Conservation (phyloP, 192 early-diverging fungal genomes). For the Coemansia sp. region DNA sequence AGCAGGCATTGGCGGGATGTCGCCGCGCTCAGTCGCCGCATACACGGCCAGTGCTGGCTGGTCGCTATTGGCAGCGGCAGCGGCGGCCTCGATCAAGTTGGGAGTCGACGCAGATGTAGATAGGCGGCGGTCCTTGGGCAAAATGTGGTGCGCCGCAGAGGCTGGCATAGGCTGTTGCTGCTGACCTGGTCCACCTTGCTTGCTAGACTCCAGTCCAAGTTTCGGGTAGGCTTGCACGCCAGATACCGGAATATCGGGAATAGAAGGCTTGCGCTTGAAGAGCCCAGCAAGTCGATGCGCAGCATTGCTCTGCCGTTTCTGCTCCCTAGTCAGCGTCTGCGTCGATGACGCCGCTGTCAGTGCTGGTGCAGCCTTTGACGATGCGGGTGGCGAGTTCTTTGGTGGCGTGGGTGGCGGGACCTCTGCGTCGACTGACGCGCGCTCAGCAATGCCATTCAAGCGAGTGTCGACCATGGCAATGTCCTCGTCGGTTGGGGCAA, state of each 20-base stretch:
- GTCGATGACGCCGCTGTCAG: not conserved
- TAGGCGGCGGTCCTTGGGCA: slow-evolving; percentile 45
- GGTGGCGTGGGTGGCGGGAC: slow-evolving; percentile 37
- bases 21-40: slow-evolving; percentile 51
- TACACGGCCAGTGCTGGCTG: slow-evolving; percentile 48
- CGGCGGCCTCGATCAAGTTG: slow-evolving; percentile 48
- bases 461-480: slow-evolving; percentile 7
- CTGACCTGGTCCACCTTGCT: not conserved
- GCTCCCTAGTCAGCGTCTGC: slow-evolving; percentile 41
- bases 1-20: slow-evolving; percentile 55
- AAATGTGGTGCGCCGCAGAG: not conserved
- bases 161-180: slow-evolving; percentile 18
- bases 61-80: slow-evolving; percentile 47
- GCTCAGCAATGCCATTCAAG: slow-evolving; percentile 4
- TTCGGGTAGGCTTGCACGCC: slow-evolving; percentile 17
- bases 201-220: slow-evolving; percentile 11
- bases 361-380: slow-evolving; percentile 8
- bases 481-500: slow-evolving; percentile 16
- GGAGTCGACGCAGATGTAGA: slow-evolving; percentile 56
- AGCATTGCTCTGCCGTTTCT: slow-evolving; percentile 55
- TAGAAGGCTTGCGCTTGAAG: slow-evolving; percentile 54
- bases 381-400: slow-evolving; percentile 36
- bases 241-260: slow-evolving; percentile 48
- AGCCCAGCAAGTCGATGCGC: slow-evolving; percentile 47
- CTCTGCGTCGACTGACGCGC: slow-evolving; percentile 1